These are phyloP conservation scores for Stachybotrys elegans DNA, from an alignment of 2,329 filamentous ascomycete species.

Conservation along the genomic window DNA sequence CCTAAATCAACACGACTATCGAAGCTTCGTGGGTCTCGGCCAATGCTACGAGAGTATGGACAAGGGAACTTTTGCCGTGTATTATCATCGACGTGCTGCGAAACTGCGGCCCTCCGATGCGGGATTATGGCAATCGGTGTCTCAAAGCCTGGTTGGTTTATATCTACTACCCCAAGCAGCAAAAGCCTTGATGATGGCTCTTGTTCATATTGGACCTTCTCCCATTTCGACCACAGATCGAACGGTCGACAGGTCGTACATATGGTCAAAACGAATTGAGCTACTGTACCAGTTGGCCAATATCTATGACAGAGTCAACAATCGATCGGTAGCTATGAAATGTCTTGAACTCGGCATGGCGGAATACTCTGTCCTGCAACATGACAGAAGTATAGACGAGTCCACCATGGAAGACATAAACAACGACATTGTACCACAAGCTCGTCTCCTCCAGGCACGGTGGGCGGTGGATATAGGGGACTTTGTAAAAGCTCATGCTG, in stretches of 20 bases:
- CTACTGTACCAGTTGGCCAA: not conserved
- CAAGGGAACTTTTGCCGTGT: not conserved
- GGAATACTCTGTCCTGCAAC: not conserved
- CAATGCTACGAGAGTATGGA: not conserved
- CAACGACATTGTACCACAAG: not conserved
- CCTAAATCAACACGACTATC: not conserved
- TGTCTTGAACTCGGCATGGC: not conserved
- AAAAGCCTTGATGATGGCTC: not conserved
- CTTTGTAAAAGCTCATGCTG: not conserved
- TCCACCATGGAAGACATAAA: not conserved
- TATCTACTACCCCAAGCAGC: not conserved
- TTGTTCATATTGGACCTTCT: not conserved
- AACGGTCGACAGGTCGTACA: not conserved
- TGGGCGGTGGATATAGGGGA: not conserved
- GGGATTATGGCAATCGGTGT: not conserved
- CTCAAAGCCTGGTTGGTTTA: not conserved
- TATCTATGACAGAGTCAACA: not conserved
- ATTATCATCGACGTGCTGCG: not conserved
- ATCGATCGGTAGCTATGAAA: not conserved
- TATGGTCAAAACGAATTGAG: not conserved
- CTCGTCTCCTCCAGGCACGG: not conserved
- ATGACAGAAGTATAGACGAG: not conserved
- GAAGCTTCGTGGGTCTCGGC: not conserved
- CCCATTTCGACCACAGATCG: not conserved
- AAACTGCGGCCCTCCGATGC: not conserved